Percentiles rank a stretch among this genome's conserved stretches.
phyloP scores from a whole-genome alignment of 306 rosid genomes.

The cucumber (Cucumis sativus) region DNA sequence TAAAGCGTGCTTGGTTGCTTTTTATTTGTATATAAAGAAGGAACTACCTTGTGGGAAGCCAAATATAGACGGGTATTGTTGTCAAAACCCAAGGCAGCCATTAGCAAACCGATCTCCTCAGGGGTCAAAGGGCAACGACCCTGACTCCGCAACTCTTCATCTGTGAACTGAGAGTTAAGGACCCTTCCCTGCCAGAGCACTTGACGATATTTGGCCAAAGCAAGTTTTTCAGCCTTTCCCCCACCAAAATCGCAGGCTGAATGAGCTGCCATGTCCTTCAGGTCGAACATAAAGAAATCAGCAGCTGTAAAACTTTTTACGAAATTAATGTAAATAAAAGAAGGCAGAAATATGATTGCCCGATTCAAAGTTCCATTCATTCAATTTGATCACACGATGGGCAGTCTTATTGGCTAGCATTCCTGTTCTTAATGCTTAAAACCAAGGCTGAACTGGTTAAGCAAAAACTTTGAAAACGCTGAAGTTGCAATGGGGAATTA shows the following conservation, averaged over 20 bases:
- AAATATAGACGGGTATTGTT: conserved; percentile 84
- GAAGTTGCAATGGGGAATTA: not conserved
- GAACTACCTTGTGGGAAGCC: conserved; percentile 90
- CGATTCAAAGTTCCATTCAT: not conserved
- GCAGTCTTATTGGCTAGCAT: not conserved
- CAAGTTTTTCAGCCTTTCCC: conserved; percentile 79
- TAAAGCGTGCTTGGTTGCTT: not conserved
- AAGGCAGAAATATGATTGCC: not conserved
- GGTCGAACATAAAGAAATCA: not conserved
- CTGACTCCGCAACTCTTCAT: conserved; percentile 85
- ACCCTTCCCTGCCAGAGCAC: conserved; percentile 97
- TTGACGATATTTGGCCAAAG: conserved; percentile 88
- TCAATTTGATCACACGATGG: not conserved
- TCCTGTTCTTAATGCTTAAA: not conserved
- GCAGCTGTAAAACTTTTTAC: not conserved
- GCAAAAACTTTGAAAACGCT: not conserved
- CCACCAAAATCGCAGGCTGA: conserved; percentile 99
- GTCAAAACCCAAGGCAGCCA: conserved; percentile 90
- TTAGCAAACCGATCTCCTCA: conserved; percentile 84
- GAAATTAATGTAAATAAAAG: not conserved
- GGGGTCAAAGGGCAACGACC: conserved; percentile 99
- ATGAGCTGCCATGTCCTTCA: conserved; percentile 99
- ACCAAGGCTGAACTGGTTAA: not conserved
- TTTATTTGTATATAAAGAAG: conserved; percentile 6
- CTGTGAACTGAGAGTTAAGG: conserved; percentile 91